Evolutionary conservation across 176 grass and related monocot species (phyloP).

Genomic region (Musa itinerans): DNA sequence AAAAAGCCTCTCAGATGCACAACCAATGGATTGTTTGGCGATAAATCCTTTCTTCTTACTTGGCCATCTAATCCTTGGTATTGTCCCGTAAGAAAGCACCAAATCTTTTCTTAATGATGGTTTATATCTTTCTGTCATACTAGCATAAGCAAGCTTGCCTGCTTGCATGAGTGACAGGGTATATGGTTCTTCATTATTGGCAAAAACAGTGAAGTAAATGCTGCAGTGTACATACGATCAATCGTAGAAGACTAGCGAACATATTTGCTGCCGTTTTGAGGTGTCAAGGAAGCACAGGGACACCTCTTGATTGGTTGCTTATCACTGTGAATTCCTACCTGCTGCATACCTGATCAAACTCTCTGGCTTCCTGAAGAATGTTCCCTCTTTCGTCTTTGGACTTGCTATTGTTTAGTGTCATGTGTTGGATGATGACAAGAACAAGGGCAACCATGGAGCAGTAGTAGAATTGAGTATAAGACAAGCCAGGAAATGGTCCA

Average conservation of each 20-base stretch:
- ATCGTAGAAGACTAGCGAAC: no score
- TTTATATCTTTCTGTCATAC: background rate
- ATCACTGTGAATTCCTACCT: background rate
- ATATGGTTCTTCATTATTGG: slow-evolving; percentile 5
- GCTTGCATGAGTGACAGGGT: background rate
- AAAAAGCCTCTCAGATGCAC: background rate
- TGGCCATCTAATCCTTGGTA: background rate
- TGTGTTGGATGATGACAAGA: slow-evolving; percentile 18
- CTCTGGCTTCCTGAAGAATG: slow-evolving; percentile 22
- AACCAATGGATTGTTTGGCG: background rate
- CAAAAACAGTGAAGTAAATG: no score
- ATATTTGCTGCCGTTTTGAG: no score
- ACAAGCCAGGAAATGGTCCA: no score
- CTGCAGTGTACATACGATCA: no score
- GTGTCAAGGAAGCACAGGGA: background rate
- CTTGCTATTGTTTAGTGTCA: background rate
- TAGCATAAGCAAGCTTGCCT: background rate
- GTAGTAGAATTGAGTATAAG: no score
- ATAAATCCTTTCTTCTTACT: background rate
- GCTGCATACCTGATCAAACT: background rate
- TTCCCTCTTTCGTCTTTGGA: slow-evolving; percentile 12
- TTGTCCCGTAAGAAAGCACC: background rate
- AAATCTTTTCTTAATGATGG: background rate
- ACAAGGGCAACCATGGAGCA: background rate
- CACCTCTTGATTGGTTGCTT: background rate